Percentiles rank a stretch among this genome's conserved stretches.
Conservation (phyloP, 306 rosid species). For the Cucumis melo region DNA sequence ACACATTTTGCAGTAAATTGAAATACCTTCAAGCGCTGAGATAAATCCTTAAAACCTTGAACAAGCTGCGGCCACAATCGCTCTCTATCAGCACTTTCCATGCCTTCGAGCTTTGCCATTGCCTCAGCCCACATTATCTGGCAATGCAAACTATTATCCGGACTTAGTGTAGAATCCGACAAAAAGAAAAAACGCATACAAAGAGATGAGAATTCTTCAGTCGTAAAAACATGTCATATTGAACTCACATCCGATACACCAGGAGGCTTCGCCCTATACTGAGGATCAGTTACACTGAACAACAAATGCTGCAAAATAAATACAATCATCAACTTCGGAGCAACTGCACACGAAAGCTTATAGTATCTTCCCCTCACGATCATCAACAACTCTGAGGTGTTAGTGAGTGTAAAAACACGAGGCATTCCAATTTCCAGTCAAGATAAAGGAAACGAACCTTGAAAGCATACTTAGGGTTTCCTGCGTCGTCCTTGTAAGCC, state of each 20-base stretch:
- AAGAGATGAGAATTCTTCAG: not conserved
- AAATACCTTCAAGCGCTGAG: conserved; percentile 75
- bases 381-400: not conserved
- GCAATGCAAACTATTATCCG: conserved; percentile 50
- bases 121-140: conserved; percentile 99
- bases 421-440: not conserved
- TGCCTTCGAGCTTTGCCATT: conserved; percentile 89
- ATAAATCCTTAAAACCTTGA: conserved; percentile 88
- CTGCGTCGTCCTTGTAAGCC: conserved; percentile 78
- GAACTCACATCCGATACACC: conserved; percentile 92
- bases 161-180: conserved; percentile 21
- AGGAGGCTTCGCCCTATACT: conserved; percentile 69
- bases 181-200: not conserved
- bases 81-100: conserved; percentile 82
- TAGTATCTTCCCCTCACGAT: not conserved
- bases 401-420: not conserved
- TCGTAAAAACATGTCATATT: not conserved
- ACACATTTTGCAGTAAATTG: not conserved
- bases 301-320: conserved; percentile 67
- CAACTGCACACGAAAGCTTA: not conserved
- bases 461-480: conserved; percentile 79
- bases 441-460: conserved; percentile 43
- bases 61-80: conserved; percentile 94
- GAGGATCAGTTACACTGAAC: conserved; percentile 80
- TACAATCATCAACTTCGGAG: conserved; percentile 1